These are phyloP conservation scores for Serendipita vermifera DNA, from an alignment of 768 basidiomycete species.

Conservation along the genomic window DNA sequence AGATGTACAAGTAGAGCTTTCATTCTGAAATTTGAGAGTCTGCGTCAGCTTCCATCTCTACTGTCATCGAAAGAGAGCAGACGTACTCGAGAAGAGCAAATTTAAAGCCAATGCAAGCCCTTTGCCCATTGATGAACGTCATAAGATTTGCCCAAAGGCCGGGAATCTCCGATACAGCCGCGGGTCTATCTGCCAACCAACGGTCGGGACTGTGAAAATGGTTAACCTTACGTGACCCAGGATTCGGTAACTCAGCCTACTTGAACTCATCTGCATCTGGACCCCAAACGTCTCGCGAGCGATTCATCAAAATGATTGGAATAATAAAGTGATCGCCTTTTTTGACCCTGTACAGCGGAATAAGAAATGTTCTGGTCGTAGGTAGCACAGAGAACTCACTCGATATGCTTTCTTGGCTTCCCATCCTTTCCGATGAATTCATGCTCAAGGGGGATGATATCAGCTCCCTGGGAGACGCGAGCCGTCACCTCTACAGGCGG, in stretches of 20 bases:
- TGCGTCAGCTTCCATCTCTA: too few species aligned
- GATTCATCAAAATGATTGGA: constrained; percentile 1
- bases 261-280: neutral
- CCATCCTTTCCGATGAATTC: constrained; percentile 33
- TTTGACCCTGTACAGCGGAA: neutral
- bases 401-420: constrained; percentile 20
- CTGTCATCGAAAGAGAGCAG: too few species aligned
- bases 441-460: constrained; percentile 37
- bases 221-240: too few species aligned
- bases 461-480: constrained; percentile 50
- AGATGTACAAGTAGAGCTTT: neutral
- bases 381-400: constrained; percentile 13
- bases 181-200: constrained; percentile 37
- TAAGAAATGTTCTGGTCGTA: neutral
- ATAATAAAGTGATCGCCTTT: neutral
- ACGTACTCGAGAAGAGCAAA: constrained; percentile 51
- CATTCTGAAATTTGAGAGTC: too few species aligned
- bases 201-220: constrained; percentile 41
- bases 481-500: constrained; percentile 46
- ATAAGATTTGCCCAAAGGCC: constrained; percentile 48
- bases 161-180: constrained; percentile 34
- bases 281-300: neutral
- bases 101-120: constrained; percentile 53
- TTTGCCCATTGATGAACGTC: constrained; percentile 51
- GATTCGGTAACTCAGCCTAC: too few species aligned